Percentiles rank a stretch among this genome's conserved stretches.
These are phyloP conservation scores for Sphaceloma murrayae DNA, from an alignment of 2,329 filamentous ascomycete genomes.

Conservation along the genomic window DNA sequence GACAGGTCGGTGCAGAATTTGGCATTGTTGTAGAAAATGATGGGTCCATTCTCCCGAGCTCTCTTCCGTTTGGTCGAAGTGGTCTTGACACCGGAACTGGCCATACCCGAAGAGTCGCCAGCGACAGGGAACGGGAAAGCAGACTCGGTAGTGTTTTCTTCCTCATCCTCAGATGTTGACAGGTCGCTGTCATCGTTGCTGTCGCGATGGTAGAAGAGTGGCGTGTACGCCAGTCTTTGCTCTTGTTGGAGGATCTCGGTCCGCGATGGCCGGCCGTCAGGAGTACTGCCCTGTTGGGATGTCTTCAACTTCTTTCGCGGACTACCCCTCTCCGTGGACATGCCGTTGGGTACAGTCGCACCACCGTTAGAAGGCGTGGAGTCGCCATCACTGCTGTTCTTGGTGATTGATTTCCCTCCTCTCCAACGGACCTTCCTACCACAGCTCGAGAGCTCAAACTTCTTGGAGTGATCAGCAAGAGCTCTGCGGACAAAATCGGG, in stretches of 20 bases:
- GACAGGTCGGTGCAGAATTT: conserved; percentile 74
- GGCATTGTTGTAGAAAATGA: conserved; percentile 75
- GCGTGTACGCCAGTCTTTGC: conserved; percentile 37
- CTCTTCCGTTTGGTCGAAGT: conserved; percentile 35
- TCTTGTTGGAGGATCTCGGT: conserved; percentile 13
- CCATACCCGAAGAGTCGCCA: conserved; percentile 35
- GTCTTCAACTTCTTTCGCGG: conserved; percentile 22
- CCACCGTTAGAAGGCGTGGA: conserved; percentile 17
- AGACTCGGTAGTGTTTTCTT: conserved; percentile 29
- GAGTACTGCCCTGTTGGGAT: conserved; percentile 20
- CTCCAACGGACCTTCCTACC: conserved; percentile 73
- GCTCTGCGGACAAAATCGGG: conserved; percentile 66
- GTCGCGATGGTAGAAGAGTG: conserved; percentile 40
- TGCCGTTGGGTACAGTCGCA: conserved; percentile 18
- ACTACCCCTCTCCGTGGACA: conserved; percentile 25
- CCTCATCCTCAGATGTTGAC: conserved; percentile 26
- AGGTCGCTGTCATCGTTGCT: conserved; percentile 34
- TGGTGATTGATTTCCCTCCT: conserved; percentile 56
- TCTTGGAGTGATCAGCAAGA: conserved; percentile 58
- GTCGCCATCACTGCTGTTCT: conserved; percentile 51
- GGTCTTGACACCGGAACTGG: conserved; percentile 39
- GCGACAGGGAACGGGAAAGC: conserved; percentile 23
- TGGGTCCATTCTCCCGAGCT: conserved; percentile 57
- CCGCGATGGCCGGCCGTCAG: conserved; percentile 7
- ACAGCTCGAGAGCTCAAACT: conserved; percentile 68